Base-by-base conservation (phyloP, 371 early-diverging fungal species). In the Apophysomyces trapeziformis region DNA sequence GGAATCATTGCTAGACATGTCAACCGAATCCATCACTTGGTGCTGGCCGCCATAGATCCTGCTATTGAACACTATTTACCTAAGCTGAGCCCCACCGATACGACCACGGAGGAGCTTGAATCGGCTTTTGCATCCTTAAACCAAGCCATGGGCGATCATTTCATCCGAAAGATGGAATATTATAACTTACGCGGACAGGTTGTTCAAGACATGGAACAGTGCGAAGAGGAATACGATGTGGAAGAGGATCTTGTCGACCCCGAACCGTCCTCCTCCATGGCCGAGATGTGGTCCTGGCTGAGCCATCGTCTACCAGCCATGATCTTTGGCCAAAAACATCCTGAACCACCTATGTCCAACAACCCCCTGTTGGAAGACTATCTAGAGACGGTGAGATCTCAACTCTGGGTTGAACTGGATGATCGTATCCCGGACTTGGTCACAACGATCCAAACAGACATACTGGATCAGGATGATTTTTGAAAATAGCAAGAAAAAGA, bases 211-310 rank as follows among this genome's bases (percentile, higher is more conserved):
- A 50, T 50, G 54, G 54, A 50, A 21, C n/a, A 9, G 21, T 50
- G 54, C 21, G 54, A 50, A 50, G 54, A 50, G 21, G 21, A 50
- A 18, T 50, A 50, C 5, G n/a, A 18, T 7, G 54, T 21, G 7
- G 54, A 50, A 4, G 54, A 50, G 1, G 54, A 50, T 50, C 21
- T 21, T 50, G 21, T 21, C 21, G 54, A 50, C 9, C 4, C 21
- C 54, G 21, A 50, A 9, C 4, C 16, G 4, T 9, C 21, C 54
- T 50, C 21, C 16, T n/a, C 13, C 13, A 16, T 13, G 8, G 16
- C 46, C n/a, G 54, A 50, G 5, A 50, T 50, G 21, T 50, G 54
- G 54, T 50, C 54, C 21, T 50, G 54, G 54, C 21, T 50, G 54
- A 50, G 21, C 21, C 21, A 50, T 9, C 54, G 54, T 11, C n/a